Conservation (phyloP, 257 asterid genomes). For the Catharanthus roseus region DNA sequence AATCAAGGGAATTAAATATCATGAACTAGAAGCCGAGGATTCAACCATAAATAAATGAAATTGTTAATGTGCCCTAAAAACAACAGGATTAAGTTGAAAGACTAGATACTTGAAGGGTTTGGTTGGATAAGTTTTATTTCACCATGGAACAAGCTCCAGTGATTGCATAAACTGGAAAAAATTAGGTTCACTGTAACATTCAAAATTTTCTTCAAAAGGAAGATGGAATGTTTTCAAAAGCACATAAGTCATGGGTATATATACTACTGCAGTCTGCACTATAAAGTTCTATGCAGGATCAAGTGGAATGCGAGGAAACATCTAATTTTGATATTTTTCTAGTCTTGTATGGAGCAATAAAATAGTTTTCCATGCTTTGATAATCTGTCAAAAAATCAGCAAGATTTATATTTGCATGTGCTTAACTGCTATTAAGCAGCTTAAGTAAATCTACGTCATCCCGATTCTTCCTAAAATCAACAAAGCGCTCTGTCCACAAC, state of each 20-base stretch:
- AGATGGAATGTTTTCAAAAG: background rate
- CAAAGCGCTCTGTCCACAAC: too few relatives aligned
- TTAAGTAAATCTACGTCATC: too few relatives aligned
- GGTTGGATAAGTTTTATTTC: background rate
- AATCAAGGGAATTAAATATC: background rate
- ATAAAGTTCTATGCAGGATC: background rate
- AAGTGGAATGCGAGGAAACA: background rate
- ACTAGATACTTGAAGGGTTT: background rate
- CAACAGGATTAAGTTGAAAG: background rate
- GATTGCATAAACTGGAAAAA: background rate
- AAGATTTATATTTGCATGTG: background rate
- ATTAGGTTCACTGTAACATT: background rate
- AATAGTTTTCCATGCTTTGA: background rate
- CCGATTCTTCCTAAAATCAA: too few relatives aligned
- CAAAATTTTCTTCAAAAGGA: background rate
- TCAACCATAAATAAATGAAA: slow-evolving; percentile 1
- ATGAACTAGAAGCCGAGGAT: background rate
- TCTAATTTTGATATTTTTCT: background rate
- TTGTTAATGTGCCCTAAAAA: background rate
- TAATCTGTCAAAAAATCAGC: background rate
- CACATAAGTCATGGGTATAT: background rate
- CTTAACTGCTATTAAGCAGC: too few relatives aligned
- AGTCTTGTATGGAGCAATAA: background rate
- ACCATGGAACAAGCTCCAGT: background rate
- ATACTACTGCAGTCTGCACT: too few relatives aligned